Evolutionary conservation across 495 filamentous ascomycete genomes (phyloP), one percentile per base, ranked within the genome.

Genomic region (Podospora tetraspora): DNA sequence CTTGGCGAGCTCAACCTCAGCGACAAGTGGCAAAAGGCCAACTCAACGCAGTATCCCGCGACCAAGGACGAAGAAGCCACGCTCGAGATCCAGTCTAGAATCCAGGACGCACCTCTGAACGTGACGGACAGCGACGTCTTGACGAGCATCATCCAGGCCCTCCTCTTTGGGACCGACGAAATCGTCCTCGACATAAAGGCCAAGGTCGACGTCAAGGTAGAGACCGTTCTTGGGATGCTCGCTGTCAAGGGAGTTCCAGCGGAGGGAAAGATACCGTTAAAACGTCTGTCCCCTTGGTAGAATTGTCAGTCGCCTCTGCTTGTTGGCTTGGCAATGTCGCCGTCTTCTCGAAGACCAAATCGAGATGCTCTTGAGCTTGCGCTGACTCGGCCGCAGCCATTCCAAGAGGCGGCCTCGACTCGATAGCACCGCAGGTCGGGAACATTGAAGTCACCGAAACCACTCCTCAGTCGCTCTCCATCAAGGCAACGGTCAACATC

Each of bases 251-350:
- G 87, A 58, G 90, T 99, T 69, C 94, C 94, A 13, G 92, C 91
- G 6, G 84, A 94, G 79, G 94, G 95, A 57, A 85, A 89, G 70
- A 87, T 99, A 59, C 88, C 88, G 73, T 87, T 99, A 75, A 95
- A 97, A 84, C 91, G 93, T 94, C 82, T 82, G 85, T 84, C 76
- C 76, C 75, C 84, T 67, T 77, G 70, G 77, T 80, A 70, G 74
- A 61, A 73, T 73, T 76, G 81, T 81, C 81, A 87, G 86, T 89
- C 78, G 65, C 77, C 76, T 72, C 77, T 67, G 71, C 61, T 71
- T 65, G 68, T 34, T 67, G 25, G 64, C 58, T 62, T 57, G 58
- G 65, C 65, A 61, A 23, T 25, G 21, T 25, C 16, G 27, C 27
- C 29, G n/a, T 61, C 22, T 21, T 37, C 10, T 61, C 58, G 32